Base-by-base conservation (phyloP, 2,329 filamentous ascomycete genomes). In the Neospermospora avenae region DNA sequence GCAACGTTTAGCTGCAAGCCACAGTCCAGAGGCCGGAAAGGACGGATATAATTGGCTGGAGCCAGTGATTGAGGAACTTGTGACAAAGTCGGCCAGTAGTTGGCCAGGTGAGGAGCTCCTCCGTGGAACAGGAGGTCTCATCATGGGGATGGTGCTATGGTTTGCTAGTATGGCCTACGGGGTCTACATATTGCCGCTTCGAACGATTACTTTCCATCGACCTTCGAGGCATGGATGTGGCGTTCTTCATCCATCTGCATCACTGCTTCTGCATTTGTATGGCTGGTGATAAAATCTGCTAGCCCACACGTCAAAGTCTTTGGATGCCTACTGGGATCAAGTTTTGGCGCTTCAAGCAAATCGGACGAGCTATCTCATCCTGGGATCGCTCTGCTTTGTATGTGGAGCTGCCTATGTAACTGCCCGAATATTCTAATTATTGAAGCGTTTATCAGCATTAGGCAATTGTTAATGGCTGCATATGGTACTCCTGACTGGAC, bases 151-250 rank as follows among this genome's bases (percentile, higher is more conserved):
- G 24, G 35, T 28, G 3, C 37, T 62, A 5, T 62, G 44, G 59
- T 42, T 37, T 25, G 59, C 54, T 5, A 60, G 44, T 44, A 55
- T 61, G n/a, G 58, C 61, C 5, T 66, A 61, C 31, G 58, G 60
- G 3, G 54, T 35, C 39, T 64, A 8, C 62, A 64, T 35, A 55
- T 58, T 39, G 56, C 60, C 0, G 62, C 62, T 3, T 66, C 58
- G 60, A 52, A 62, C n/a, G 57, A 62, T 4, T 58, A 63, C 22
- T 66, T 66, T 20, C 62, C 62, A 0, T 25, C 58, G 1, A 8
- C n/a, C n/a, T n/a, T n/a, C n/a, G n/a, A n/a, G n/a, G n/a, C n/a
- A n/a, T n/a, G n/a, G n/a, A n/a, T n/a, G n/a, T n/a, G n/a, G n/a
- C n/a, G n/a, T n/a, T n/a, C n/a, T n/a, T n/a, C n/a, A n/a, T n/a